These are phyloP conservation scores for Pythium phragmitis DNA, from an alignment of 352 stramenopile genomes.

Conservation along the genomic window DNA sequence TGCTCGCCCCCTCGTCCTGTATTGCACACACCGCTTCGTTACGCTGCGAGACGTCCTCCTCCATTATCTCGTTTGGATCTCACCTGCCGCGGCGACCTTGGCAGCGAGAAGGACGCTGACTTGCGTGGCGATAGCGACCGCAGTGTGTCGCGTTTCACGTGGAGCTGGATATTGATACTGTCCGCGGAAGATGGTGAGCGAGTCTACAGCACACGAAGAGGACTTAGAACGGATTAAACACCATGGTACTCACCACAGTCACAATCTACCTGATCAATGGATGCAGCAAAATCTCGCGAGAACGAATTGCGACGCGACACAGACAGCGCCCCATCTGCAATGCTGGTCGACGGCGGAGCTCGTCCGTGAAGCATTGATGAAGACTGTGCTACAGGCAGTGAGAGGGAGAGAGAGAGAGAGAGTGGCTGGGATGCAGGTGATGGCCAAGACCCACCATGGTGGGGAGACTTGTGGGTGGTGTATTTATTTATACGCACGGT, in stretches of 20 bases:
- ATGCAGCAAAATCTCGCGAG: conserved; percentile 25
- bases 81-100: conserved; percentile 9
- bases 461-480: too few species aligned
- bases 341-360: conserved; percentile 3
- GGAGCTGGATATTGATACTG: conserved; percentile 13
- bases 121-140: conserved; percentile 31
- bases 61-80: not conserved
- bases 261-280: conserved; percentile 32
- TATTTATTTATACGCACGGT: too few species aligned
- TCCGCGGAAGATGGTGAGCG: not conserved
- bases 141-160: conserved; percentile 9
- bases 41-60: not conserved
- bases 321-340: conserved; percentile 1
- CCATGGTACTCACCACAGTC: not conserved
- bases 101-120: conserved; percentile 28
- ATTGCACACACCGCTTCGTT: not conserved
- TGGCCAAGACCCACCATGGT: too few species aligned
- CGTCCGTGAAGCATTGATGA: conserved; percentile 16
- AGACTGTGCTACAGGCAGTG: too few species aligned
- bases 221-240: too few species aligned
- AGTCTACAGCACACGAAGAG: not conserved
- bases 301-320: conserved; percentile 37
- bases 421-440: too few species aligned
- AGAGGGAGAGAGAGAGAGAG: too few species aligned
- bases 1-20: not conserved